These are phyloP conservation scores for Perkinsus marinus DNA, from an alignment of 169 alveolate species.

Conservation along the genomic window DNA sequence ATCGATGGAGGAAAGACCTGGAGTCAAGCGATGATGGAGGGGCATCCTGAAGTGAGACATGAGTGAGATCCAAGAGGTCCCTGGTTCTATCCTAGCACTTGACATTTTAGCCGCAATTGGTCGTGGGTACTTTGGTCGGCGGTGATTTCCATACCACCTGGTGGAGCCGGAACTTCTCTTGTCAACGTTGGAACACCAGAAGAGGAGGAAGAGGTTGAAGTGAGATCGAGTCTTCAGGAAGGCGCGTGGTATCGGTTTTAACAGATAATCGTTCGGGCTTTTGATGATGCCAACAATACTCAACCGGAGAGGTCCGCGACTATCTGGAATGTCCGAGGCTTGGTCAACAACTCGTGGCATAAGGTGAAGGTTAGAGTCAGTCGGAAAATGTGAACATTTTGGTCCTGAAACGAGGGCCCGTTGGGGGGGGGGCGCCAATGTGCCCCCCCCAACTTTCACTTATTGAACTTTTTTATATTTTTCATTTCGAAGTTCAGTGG, in stretches of 20 bases:
- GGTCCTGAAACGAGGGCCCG: not conserved
- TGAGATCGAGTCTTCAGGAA: not conserved
- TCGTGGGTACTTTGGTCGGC: not conserved
- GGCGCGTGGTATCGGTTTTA: too few relatives aligned
- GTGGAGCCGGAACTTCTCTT: too few relatives aligned
- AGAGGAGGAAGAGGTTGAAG: not conserved
- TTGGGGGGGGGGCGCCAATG: too few relatives aligned
- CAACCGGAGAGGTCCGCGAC: constrained; percentile 5
- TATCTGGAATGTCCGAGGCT: constrained; percentile 23
- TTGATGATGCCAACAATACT: constrained; percentile 12
- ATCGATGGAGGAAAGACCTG: constrained; percentile 42
- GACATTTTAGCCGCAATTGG: not conserved
- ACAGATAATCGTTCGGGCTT: constrained; percentile 5
- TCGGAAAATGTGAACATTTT: not conserved
- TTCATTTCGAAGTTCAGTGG: too few relatives aligned
- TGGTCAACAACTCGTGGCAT: constrained; percentile 14
- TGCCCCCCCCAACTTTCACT: too few relatives aligned
- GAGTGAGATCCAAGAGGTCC: not conserved
- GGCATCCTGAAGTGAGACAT: not conserved
- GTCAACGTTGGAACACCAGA: not conserved
- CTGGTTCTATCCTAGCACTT: not conserved
- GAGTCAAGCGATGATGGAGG: constrained; percentile 18
- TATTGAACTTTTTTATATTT: too few relatives aligned
- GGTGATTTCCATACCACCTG: not conserved
- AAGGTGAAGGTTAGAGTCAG: not conserved